Conservation (phyloP, 352 stramenopile species). For the Peronospora farinosa region DNA sequence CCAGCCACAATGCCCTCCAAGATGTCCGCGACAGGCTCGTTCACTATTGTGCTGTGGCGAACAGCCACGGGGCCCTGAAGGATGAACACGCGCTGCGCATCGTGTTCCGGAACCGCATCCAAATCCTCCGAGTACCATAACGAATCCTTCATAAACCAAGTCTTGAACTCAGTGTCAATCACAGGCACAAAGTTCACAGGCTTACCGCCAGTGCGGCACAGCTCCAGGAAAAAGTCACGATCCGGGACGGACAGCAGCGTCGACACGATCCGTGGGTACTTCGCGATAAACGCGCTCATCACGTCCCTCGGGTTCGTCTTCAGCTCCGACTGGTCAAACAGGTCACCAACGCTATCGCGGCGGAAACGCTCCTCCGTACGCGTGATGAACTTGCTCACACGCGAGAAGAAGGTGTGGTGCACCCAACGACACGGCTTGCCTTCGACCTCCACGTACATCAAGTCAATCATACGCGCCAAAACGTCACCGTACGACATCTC, state of each 20-base stretch:
- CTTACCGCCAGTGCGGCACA: constrained; percentile 79
- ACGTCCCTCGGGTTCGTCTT: constrained; percentile 35
- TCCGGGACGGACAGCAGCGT: constrained; percentile 69
- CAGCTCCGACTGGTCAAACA: constrained; percentile 46
- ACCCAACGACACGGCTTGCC: constrained; percentile 64
- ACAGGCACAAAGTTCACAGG: constrained; percentile 83
- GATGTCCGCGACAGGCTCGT: constrained; percentile 80
- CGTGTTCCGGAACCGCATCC: constrained; percentile 66
- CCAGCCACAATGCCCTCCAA: constrained; percentile 54
- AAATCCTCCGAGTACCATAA: constrained; percentile 88
- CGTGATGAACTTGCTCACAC: constrained; percentile 67
- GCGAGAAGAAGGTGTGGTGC: constrained; percentile 59
- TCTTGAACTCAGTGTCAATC: constrained; percentile 77
- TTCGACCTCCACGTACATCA: constrained; percentile 66
- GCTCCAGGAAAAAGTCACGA: constrained; percentile 75
- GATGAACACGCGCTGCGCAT: constrained; percentile 79
- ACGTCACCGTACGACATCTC: constrained; percentile 86
- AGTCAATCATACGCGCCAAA: constrained; percentile 59
- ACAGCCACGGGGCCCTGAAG: constrained; percentile 79
- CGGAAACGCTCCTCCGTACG: constrained; percentile 65
- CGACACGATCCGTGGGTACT: constrained; percentile 44
- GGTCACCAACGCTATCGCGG: constrained; percentile 20
- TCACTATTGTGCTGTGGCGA: constrained; percentile 60
- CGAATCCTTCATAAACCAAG: constrained; percentile 88
- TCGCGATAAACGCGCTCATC: constrained; percentile 41